Conservation (phyloP, 2,329 filamentous ascomycete genomes). For the Fusarium pseudoanthophilum region DNA sequence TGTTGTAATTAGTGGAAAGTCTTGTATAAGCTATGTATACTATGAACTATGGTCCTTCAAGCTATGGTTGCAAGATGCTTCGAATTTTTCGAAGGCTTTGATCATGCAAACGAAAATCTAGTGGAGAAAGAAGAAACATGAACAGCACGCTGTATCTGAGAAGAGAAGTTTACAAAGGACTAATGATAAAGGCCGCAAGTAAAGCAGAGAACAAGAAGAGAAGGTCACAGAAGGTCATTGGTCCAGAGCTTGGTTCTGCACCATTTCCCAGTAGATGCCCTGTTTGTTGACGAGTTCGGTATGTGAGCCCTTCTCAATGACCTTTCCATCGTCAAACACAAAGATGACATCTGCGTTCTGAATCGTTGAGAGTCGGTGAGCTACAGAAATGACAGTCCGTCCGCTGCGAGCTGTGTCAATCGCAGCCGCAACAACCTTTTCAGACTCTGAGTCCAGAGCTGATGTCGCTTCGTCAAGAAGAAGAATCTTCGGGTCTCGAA, state of each 20-base stretch:
- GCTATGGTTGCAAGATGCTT: background rate
- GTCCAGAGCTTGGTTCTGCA: constrained; percentile 38
- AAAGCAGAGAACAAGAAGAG: background rate
- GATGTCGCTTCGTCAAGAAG: constrained; percentile 77
- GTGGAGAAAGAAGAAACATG: background rate
- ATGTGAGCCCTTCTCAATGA: constrained; percentile 57
- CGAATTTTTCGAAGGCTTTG: background rate
- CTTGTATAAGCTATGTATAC: background rate
- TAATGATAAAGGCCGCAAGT: accelerated
- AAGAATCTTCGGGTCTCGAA: constrained; percentile 70
- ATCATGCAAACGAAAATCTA: background rate
- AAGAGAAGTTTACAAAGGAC: background rate
- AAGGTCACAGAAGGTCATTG: background rate
- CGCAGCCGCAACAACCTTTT: constrained; percentile 70
- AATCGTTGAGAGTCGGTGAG: constrained; percentile 59
- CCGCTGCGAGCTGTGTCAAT: constrained; percentile 71
- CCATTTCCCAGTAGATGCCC: constrained; percentile 40
- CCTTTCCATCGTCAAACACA: constrained; percentile 54
- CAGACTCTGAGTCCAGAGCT: constrained; percentile 71
- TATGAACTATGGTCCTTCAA: background rate
- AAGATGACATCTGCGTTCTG: constrained; percentile 57
- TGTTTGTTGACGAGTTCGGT: constrained; percentile 31
- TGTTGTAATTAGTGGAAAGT: background rate
- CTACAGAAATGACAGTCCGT: constrained; percentile 77
- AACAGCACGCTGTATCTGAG: background rate